Percentiles rank a stretch among this genome's conserved stretches.
These are phyloP conservation scores for Fragilaria crotonensis DNA, from an alignment of 108 stramenopile genomes.

Conservation along the genomic window DNA sequence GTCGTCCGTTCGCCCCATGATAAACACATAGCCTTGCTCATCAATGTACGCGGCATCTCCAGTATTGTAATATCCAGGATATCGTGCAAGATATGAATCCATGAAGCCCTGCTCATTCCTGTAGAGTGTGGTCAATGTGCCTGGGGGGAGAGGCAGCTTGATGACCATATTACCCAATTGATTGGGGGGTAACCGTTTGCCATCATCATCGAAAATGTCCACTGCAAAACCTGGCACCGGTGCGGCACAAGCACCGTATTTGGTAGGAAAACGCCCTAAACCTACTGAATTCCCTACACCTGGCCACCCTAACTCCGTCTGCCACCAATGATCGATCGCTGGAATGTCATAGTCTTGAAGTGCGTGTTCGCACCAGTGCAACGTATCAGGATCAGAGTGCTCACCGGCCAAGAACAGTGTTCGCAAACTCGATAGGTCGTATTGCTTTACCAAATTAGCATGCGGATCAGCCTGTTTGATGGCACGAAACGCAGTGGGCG, in stretches of 20 bases:
- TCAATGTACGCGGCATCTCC: constrained; percentile 65
- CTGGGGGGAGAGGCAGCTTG: constrained; percentile 69
- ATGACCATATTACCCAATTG: constrained; percentile 49
- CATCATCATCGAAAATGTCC: constrained; percentile 33
- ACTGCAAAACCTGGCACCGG: constrained; percentile 53
- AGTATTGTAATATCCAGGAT: constrained; percentile 63
- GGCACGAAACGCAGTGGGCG: constrained; percentile 74
- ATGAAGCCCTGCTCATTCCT: constrained; percentile 51
- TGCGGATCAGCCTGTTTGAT: constrained; percentile 56
- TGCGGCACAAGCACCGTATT: constrained; percentile 38
- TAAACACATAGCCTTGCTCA: constrained; percentile 63
- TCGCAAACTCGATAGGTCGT: constrained; percentile 37
- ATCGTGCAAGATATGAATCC: constrained; percentile 36
- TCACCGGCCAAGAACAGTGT: constrained; percentile 67
- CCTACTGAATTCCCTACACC: constrained; percentile 35
- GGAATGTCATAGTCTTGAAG: constrained; percentile 21
- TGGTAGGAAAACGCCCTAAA: constrained; percentile 27
- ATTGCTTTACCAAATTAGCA: constrained; percentile 23
- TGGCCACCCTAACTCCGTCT: constrained; percentile 40
- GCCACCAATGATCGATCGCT: constrained; percentile 78
- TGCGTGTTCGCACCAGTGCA: constrained; percentile 46
- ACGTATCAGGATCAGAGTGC: constrained; percentile 60
- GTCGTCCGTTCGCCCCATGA: constrained; percentile 74
- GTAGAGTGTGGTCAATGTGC: constrained; percentile 55
- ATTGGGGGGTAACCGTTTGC: constrained; percentile 18